Evolutionary conservation across 192 early-diverging fungal genomes (phyloP).

Genomic region (Chytriomyces confervae): DNA sequence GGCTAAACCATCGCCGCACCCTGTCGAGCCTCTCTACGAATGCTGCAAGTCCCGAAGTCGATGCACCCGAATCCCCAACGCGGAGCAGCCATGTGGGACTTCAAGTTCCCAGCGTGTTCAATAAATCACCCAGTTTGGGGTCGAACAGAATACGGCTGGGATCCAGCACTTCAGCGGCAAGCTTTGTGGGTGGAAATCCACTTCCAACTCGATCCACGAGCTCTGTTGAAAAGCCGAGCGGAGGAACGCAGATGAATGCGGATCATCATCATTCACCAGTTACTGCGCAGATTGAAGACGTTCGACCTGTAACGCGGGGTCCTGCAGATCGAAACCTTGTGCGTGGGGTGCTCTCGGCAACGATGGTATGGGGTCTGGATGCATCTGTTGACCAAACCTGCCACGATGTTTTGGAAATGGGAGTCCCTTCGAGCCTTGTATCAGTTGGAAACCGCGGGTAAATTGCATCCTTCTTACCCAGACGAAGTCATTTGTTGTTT

Average conservation of each 20-base stretch:
- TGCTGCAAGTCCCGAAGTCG: not conserved
- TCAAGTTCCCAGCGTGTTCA: not conserved
- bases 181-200: not conserved
- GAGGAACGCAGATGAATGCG: not conserved
- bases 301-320: not conserved
- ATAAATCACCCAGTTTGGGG: not conserved
- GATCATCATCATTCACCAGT: no score
- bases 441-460: constrained; percentile 25
- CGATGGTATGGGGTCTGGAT: constrained; percentile 65
- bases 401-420: constrained; percentile 14
- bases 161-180: not conserved
- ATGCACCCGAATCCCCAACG: constrained; percentile 12
- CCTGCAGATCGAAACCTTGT: constrained; percentile 16
- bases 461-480: constrained; percentile 8
- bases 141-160: not conserved
- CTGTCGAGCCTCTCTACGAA: no score
- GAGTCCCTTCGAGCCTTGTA: not conserved
- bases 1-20: not conserved
- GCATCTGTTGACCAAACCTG: constrained; percentile 55
- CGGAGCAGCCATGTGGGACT: not conserved
- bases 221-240: no score
- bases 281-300: not conserved
- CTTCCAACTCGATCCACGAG: not conserved
- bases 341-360: constrained; percentile 29
- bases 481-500: not conserved